phyloP scores from a whole-genome alignment of 805 yeast genomes.

The Candida gorgasii region DNA sequence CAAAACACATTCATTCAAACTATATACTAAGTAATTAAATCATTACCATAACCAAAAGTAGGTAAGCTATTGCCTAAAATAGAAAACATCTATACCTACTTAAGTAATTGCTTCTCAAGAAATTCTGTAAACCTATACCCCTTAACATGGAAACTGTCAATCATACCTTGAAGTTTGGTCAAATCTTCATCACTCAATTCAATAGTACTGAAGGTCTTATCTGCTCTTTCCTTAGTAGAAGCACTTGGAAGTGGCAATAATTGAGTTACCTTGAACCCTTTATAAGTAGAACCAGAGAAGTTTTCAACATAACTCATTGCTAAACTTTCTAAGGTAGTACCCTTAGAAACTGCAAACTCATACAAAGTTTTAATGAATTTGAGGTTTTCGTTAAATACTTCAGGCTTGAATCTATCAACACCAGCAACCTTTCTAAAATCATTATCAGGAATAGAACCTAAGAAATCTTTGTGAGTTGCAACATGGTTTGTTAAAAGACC shows the following conservation, averaged over 20 bases:
- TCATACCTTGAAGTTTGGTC: conserved; percentile 47
- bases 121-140: conserved; percentile 37
- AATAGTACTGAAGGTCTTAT: conserved; percentile 53
- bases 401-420: conserved; percentile 52
- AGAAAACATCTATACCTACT: neutral
- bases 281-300: conserved; percentile 60
- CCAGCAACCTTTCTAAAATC: conserved; percentile 5
- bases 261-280: conserved; percentile 46
- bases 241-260: conserved; percentile 83
- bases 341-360: neutral
- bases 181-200: conserved; percentile 57
- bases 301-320: conserved; percentile 49
- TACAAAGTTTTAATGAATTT: conserved; percentile 46
- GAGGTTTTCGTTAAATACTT: conserved; percentile 55
- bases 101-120: neutral
- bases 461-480: conserved; percentile 30
- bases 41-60: no score
- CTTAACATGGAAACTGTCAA: conserved; percentile 42
- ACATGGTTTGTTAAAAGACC: conserved; percentile 73
- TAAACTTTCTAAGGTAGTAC: neutral
- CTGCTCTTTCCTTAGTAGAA: conserved; percentile 56
- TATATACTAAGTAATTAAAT: no score
- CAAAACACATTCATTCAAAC: neutral
- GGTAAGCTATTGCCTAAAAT: conserved; percentile 11
- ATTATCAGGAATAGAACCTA: conserved; percentile 1